phyloP scores from a whole-genome alignment of 345 rosid genomes.

The Diplotaxis tenuifolia region DNA sequence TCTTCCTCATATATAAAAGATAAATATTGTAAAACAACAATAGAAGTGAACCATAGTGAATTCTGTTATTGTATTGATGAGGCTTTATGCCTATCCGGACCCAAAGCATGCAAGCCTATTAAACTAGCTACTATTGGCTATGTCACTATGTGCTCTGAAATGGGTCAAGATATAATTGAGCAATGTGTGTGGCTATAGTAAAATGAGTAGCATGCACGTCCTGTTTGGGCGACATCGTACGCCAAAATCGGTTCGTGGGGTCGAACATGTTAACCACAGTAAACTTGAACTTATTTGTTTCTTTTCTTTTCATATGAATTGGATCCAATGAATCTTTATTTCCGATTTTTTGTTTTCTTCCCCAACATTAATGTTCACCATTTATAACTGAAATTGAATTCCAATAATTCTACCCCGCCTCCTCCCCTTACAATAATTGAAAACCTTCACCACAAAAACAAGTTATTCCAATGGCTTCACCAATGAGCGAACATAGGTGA shows the following conservation, averaged over 20 bases:
- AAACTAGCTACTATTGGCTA: slow-evolving; percentile 21
- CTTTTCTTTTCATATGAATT: slow-evolving; percentile 11
- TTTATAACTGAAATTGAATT: not conserved
- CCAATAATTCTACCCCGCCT: not conserved
- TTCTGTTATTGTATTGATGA: not conserved
- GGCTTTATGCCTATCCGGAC: not conserved
- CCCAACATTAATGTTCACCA: not conserved
- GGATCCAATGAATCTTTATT: slow-evolving; percentile 33
- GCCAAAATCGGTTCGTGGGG: slow-evolving; percentile 31
- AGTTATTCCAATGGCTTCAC: not conserved
- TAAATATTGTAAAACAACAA: not conserved
- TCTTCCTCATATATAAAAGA: too few species aligned
- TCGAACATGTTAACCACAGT: slow-evolving; percentile 25
- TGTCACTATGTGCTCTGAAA: slow-evolving; percentile 6
- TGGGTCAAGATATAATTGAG: slow-evolving; percentile 21
- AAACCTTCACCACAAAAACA: not conserved
- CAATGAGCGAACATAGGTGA: not conserved
- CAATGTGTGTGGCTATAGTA: slow-evolving; percentile 23
- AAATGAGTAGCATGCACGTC: slow-evolving; percentile 16
- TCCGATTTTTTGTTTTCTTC: slow-evolving; percentile 10
- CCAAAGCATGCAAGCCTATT: slow-evolving; percentile 2
- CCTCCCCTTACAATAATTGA: not conserved
- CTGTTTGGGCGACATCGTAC: slow-evolving; percentile 30
- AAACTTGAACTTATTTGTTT: not conserved
- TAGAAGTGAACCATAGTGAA: not conserved